phyloP scores from a whole-genome alignment of 164 flowering plant species.

The Stephania yunnanensis region DNA sequence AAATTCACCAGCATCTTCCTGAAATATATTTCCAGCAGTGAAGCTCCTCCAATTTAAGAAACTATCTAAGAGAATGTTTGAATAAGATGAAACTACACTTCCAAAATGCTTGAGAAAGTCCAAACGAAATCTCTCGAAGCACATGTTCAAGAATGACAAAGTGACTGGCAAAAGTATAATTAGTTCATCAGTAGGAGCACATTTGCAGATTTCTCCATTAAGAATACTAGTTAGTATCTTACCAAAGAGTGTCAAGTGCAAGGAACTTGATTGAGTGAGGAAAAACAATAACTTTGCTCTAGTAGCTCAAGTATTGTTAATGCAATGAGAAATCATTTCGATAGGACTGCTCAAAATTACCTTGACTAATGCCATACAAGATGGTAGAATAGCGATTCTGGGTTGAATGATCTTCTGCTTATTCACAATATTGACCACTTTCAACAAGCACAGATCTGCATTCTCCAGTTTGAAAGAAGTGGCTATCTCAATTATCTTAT shows the following conservation, averaged over 20 bases:
- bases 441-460: conserved; percentile 62
- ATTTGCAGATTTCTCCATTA: conserved; percentile 14
- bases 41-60: conserved; percentile 60
- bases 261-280: conserved; percentile 53
- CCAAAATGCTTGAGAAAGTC: conserved; percentile 21
- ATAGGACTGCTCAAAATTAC: conserved; percentile 46
- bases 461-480: conserved; percentile 28
- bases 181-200: conserved; percentile 38
- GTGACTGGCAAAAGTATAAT: conserved; percentile 77
- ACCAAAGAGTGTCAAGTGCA: conserved; percentile 65
- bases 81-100: conserved; percentile 41
- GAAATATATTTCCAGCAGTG: conserved; percentile 39
- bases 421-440: conserved; percentile 38
- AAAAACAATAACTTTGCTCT: conserved; percentile 51
- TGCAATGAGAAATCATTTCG: conserved; percentile 49
- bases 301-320: conserved; percentile 30
- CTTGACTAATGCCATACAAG: conserved; percentile 37
- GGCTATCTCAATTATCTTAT: conserved; percentile 35
- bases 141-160: conserved; percentile 39
- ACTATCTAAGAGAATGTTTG: conserved; percentile 49
- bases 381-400: conserved; percentile 27
- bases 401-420: conserved; percentile 26
- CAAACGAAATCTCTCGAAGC: conserved; percentile 31
- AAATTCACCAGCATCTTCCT: conserved; percentile 36
- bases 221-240: conserved; percentile 28